Percentiles rank a stretch among this genome's conserved stretches.
Evolutionary conservation across 495 filamentous ascomycete species (phyloP).

Genomic region (Massariosphaeria phaeospora): DNA sequence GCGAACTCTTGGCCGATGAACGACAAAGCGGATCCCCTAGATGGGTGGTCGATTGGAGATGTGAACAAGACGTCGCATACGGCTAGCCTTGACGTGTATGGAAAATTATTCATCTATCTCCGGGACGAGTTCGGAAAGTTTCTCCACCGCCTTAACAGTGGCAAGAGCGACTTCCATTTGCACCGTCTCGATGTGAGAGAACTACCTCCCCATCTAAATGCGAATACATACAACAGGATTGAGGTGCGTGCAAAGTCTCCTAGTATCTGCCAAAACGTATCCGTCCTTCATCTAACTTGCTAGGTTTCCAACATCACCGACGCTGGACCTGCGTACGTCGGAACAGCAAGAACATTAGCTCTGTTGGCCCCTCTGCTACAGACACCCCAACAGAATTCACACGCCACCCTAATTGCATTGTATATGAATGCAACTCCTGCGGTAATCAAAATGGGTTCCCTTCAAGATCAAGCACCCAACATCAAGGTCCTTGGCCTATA

Average conservation of each 20-base stretch:
- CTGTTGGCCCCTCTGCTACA: not conserved
- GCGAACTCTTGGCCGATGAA: constrained; percentile 29
- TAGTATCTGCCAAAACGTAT: not conserved
- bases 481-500: not conserved
- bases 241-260: not conserved
- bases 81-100: constrained; percentile 35
- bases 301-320: not conserved
- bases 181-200: not conserved
- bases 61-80: not conserved
- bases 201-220: not conserved
- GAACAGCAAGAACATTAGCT: not conserved
- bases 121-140: not conserved
- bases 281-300: not conserved
- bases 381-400: not conserved
- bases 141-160: not conserved
- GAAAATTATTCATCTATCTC: constrained; percentile 33
- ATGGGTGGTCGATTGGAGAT: constrained; percentile 32
- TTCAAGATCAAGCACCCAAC: not conserved
- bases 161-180: not conserved
- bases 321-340: not conserved
- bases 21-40: constrained; percentile 32
- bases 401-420: not conserved
- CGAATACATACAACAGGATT: not conserved
- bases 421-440: not conserved
- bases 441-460: not conserved